Evolutionary conservation across 2,329 filamentous ascomycete genomes (phyloP), one percentile per base, ranked within the genome.

Genomic region (Cordyceps militaris): DNA sequence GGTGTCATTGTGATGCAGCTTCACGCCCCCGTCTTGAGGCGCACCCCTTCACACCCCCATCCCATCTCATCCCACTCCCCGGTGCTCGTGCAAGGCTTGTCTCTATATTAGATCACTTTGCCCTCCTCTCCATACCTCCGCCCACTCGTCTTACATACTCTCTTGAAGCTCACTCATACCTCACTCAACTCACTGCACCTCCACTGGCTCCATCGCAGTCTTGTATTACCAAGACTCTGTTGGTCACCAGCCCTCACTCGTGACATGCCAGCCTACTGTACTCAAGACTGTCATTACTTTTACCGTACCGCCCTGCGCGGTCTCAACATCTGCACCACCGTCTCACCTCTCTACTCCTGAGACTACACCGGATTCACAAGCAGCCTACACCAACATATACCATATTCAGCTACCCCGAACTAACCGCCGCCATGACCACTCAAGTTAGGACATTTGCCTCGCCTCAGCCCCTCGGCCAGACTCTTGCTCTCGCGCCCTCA

Each of bases 201-300:
- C 40, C 32, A 28, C 42, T 47, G 23, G 52, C 30, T 36, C 52
- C 42, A 55, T 47, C 32, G 52, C 21, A 47, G 42, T 55, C 52
- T 55, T 55, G 52, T n/a, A 28, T 19, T 38, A 30, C 11, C 30
- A 44, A 57, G 40, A 57, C 54, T 57, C 46, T 57, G 36, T 26
- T 50, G 44, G 54, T 40, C 56, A 40, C n/a, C 42, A 23, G 28
- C 16, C 40, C 38, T 44, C 38, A 47, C 14, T 44, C 48, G 56
- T 57, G 56, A 53, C 77, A 95, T 95, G 89, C 88, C 88, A 78
- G 74, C 80, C 66, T 93, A 90, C 73, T 95, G 79, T 73, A 78
- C 89, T 59, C 87, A 94, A 79, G 88, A 95, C 74, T 95, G 89
- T 69, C 90, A 95, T 72, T 95, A 95, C 76, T 95, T 96, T 76